A percentile compares a stretch with the other conserved stretches of the same genome.
These are phyloP conservation scores for Suillus plorans DNA, from an alignment of 768 basidiomycete species.

Conservation along the genomic window DNA sequence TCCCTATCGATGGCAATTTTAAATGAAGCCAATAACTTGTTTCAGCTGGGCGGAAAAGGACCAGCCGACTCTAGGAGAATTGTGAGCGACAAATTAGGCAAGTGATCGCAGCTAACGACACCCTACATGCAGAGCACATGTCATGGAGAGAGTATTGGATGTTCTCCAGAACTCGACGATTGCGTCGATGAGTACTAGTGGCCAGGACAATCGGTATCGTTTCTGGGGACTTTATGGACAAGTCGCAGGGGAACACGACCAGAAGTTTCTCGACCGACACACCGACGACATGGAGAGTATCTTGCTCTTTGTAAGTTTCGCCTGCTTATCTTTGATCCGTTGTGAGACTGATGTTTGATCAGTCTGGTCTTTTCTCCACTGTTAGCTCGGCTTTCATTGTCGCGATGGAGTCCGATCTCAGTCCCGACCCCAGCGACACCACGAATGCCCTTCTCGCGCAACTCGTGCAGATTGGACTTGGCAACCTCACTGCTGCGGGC, in stretches of 20 bases:
- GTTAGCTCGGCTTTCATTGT: slow-evolving; percentile 13
- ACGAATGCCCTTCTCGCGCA: slow-evolving; percentile 12
- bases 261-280: slow-evolving; percentile 14
- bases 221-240: slow-evolving; percentile 5
- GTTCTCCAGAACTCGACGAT: neutral
- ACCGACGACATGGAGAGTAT: slow-evolving; percentile 17
- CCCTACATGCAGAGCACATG: neutral
- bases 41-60: neutral
- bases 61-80: neutral
- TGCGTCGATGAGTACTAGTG: neutral
- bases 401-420: slow-evolving; percentile 6
- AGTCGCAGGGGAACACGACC: slow-evolving; percentile 14
- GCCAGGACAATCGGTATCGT: neutral
- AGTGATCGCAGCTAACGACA: neutral
- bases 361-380: slow-evolving; percentile 16
- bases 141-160: neutral
- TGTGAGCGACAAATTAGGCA: neutral
- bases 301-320: slow-evolving; percentile 18
- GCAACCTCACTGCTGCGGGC: slow-evolving; percentile 1
- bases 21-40: neutral
- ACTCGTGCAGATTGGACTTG: slow-evolving; percentile 3
- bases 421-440: slow-evolving; percentile 11
- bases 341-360: neutral
- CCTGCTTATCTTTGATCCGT: neutral
- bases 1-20: neutral